Evolutionary conservation across 495 filamentous ascomycete genomes (phyloP).

Genomic region (Aspergillus sclerotioniger): DNA sequence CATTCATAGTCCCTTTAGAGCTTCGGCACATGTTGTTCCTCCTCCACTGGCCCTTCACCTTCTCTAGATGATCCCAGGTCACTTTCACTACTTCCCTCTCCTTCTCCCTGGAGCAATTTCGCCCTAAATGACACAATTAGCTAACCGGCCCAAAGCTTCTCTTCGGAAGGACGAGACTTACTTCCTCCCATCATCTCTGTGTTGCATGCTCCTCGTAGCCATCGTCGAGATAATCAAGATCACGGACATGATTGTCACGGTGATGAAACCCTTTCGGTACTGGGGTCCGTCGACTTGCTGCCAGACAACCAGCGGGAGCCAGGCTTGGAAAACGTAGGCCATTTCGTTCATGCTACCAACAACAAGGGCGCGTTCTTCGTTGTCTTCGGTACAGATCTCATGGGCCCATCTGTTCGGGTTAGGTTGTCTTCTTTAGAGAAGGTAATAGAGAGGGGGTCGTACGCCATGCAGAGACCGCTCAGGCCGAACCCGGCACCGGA

Average conservation of each 20-base stretch:
- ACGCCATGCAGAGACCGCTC: slow-evolving; percentile 45
- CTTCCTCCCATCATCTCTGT: slow-evolving; percentile 34
- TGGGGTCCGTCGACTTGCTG: slow-evolving; percentile 50
- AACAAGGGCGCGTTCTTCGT: slow-evolving; percentile 51
- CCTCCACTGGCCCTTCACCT: too few species aligned
- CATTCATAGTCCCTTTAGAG: too few species aligned
- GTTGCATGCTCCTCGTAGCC: slow-evolving; percentile 33
- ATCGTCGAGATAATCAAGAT: slow-evolving; percentile 32
- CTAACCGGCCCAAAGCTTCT: background rate
- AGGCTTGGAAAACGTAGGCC: slow-evolving; percentile 49
- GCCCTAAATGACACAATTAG: too few species aligned
- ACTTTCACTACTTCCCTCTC: too few species aligned
- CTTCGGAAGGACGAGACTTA: slow-evolving; percentile 14
- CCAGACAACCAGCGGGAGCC: slow-evolving; percentile 51
- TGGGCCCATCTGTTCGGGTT: slow-evolving; percentile 43
- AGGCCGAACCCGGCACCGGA: slow-evolving; percentile 37
- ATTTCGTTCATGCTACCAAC: slow-evolving; percentile 51
- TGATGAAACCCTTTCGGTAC: slow-evolving; percentile 50
- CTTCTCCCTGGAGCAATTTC: too few species aligned
- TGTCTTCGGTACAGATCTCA: slow-evolving; percentile 49
- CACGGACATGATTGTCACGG: slow-evolving; percentile 33
- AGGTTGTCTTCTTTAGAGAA: slow-evolving; percentile 4
- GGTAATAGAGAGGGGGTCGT: slow-evolving; percentile 10
- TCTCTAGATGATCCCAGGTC: too few species aligned
- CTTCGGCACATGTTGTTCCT: too few species aligned